Percentiles rank a stretch among this genome's conserved stretches.
phyloP scores from a whole-genome alignment of 2,329 filamentous ascomycete genomes.

The Chlorencoelia australis region DNA sequence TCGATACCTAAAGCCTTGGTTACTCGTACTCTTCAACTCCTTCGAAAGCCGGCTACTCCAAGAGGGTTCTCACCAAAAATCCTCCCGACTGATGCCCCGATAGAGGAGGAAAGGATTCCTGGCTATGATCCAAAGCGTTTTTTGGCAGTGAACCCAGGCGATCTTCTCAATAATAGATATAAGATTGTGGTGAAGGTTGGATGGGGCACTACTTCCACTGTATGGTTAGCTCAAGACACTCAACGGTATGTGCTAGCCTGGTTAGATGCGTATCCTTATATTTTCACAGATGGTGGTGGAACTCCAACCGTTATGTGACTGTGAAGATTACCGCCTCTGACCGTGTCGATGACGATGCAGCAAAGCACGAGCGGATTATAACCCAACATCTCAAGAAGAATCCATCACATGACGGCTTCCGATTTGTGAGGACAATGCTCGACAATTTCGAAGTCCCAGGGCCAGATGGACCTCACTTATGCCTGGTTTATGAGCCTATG shows the following conservation, averaged over 20 bases:
- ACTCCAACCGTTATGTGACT: constrained; percentile 6
- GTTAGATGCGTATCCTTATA: constrained; percentile 2
- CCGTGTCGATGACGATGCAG: constrained; percentile 3
- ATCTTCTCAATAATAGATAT: constrained; percentile 27
- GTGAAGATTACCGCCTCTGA: constrained; percentile 9
- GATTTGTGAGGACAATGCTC: constrained; percentile 8
- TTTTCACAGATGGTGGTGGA: constrained; percentile 3
- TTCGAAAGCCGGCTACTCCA: constrained; percentile 2
- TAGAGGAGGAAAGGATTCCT: constrained; percentile 10
- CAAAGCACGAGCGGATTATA: constrained; percentile 6
- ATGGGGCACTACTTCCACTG: constrained; percentile 31
- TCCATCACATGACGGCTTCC: constrained; percentile 8
- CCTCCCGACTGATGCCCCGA: constrained; percentile 4
- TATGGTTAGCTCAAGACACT: constrained; percentile 31
- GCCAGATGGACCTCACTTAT: constrained; percentile 8
- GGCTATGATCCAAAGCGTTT: constrained; percentile 7
- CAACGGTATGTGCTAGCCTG: neutral
- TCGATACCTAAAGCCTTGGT: constrained; percentile 3
- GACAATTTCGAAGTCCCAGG: constrained; percentile 7
- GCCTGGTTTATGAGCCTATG: constrained; percentile 11
- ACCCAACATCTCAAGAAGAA: constrained; percentile 3
- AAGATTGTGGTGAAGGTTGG: constrained; percentile 30
- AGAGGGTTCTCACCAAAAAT: constrained; percentile 6
- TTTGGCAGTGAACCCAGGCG: constrained; percentile 15
- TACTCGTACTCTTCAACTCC: constrained; percentile 5